These are phyloP conservation scores for Lyophyllum shimeji DNA, from an alignment of 768 basidiomycete genomes.

Conservation along the genomic window DNA sequence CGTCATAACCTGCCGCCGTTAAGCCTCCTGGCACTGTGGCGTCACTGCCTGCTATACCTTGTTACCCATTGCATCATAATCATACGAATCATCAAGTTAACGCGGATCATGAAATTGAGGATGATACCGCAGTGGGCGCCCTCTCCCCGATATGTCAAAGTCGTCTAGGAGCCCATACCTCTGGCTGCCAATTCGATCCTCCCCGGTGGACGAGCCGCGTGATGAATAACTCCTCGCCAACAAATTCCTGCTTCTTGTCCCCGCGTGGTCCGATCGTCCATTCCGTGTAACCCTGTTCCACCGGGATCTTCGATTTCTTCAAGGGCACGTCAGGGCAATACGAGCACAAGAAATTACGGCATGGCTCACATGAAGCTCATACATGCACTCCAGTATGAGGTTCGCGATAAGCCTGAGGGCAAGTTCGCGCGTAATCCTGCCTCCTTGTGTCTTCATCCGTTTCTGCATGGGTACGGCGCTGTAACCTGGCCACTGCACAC, in stretches of 20 bases:
- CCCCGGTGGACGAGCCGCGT: constrained; percentile 37
- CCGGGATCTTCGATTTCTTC: constrained; percentile 26
- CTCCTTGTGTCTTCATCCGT: constrained; percentile 33
- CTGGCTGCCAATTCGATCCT: constrained; percentile 43
- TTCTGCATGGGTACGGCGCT: constrained; percentile 33
- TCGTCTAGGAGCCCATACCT: constrained; percentile 33
- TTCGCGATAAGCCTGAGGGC: constrained; percentile 30
- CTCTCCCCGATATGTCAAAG: background rate
- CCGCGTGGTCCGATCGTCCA: constrained; percentile 32
- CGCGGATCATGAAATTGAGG: background rate
- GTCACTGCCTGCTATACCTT: background rate
- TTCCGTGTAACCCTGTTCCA: constrained; percentile 34
- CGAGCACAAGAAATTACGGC: background rate
- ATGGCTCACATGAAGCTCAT: constrained; percentile 28
- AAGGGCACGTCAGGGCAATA: background rate
- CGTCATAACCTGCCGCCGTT: background rate
- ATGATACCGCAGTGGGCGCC: background rate
- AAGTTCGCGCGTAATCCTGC: constrained; percentile 28
- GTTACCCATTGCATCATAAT: constrained; percentile 4
- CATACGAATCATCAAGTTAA: constrained; percentile 1
- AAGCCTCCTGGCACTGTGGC: background rate
- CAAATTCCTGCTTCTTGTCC: constrained; percentile 16
- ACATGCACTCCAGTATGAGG: constrained; percentile 29
- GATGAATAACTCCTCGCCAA: constrained; percentile 35
- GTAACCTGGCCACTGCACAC: constrained; percentile 50